Percentiles rank a stretch among this genome's conserved stretches.
Conservation (phyloP, 768 basidiomycete species). For the Boletus reticulatus region DNA sequence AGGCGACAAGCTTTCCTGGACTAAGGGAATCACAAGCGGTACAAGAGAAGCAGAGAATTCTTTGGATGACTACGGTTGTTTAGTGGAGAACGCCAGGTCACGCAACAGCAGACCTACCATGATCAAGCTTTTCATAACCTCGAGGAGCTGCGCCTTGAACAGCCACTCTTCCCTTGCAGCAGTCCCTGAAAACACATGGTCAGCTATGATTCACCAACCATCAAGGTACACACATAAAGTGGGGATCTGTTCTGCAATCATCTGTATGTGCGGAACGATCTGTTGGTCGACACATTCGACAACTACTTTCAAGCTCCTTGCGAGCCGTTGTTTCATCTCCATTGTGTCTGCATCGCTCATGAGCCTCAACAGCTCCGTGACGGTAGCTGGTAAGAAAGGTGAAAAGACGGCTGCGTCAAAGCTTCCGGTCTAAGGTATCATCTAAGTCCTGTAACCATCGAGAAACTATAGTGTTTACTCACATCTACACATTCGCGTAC, state of each 20-base stretch:
- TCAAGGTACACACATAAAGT: constrained; percentile 52
- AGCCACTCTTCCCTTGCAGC: constrained; percentile 65
- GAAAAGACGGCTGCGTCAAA: constrained; percentile 64
- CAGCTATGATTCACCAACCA: constrained; percentile 1
- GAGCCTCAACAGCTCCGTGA: constrained; percentile 67
- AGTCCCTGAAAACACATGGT: constrained; percentile 49
- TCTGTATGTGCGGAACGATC: constrained; percentile 64
- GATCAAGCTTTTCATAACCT: constrained; percentile 66
- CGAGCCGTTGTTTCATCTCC: constrained; percentile 77
- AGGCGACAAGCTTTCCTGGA: constrained; percentile 62
- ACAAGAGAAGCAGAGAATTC: constrained; percentile 56
- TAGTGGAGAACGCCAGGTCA: background rate
- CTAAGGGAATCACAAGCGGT: constrained; percentile 57
- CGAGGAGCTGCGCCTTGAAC: constrained; percentile 69
- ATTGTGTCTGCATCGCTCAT: constrained; percentile 71
- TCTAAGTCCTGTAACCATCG: constrained; percentile 5
- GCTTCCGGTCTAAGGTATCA: constrained; percentile 48
- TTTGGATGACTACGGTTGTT: constrained; percentile 55
- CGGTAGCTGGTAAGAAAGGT: constrained; percentile 61
- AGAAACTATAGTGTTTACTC: constrained; percentile 31
- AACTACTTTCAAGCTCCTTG: constrained; percentile 62
- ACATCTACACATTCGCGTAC: constrained; percentile 85
- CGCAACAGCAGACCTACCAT: constrained; percentile 43
- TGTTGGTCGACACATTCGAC: constrained; percentile 53
- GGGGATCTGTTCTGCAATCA: constrained; percentile 65